Evolutionary conservation across 1,284 basidiomycete genomes (phyloP).

Genomic region (Pyrrhoderma noxium): DNA sequence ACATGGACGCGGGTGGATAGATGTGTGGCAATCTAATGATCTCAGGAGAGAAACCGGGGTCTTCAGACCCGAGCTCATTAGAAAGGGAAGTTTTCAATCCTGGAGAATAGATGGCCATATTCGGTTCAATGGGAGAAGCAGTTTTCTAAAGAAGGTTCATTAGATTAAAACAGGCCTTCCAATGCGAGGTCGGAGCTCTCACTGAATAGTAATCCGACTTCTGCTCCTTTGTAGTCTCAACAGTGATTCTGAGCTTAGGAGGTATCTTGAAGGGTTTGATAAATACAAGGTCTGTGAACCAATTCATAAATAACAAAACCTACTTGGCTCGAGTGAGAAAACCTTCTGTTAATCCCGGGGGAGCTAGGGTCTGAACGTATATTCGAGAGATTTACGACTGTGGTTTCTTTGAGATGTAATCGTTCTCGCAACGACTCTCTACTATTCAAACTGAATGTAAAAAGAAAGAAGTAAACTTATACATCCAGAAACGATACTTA

Average conservation of each 20-base stretch:
- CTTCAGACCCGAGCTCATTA: too few relatives aligned
- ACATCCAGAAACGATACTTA: background rate
- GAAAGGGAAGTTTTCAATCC: too few relatives aligned
- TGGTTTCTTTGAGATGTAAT: conserved; percentile 1
- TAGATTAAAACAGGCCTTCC: too few relatives aligned
- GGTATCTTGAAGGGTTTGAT: background rate
- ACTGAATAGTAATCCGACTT: conserved; percentile 12
- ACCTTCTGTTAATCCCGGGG: background rate
- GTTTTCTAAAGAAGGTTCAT: too few relatives aligned
- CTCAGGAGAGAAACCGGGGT: too few relatives aligned
- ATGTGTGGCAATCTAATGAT: too few relatives aligned
- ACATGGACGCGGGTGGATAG: too few relatives aligned
- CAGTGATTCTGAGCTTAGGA: conserved; percentile 5
- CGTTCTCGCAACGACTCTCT: conserved; percentile 9
- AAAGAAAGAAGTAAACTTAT: background rate
- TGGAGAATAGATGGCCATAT: too few relatives aligned
- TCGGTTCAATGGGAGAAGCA: too few relatives aligned
- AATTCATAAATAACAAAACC: too few relatives aligned
- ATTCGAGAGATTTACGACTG: conserved; percentile 7
- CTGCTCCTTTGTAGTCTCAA: conserved; percentile 16
- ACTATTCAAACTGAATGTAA: conserved; percentile 7
- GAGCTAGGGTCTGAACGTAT: conserved; percentile 4
- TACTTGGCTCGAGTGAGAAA: background rate
- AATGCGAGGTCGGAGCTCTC: too few relatives aligned
- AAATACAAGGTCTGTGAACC: background rate